Evolutionary conservation across 139 green algal species (phyloP), one percentile per base, ranked within the genome.

Genomic region (Nannochloris sp.): DNA sequence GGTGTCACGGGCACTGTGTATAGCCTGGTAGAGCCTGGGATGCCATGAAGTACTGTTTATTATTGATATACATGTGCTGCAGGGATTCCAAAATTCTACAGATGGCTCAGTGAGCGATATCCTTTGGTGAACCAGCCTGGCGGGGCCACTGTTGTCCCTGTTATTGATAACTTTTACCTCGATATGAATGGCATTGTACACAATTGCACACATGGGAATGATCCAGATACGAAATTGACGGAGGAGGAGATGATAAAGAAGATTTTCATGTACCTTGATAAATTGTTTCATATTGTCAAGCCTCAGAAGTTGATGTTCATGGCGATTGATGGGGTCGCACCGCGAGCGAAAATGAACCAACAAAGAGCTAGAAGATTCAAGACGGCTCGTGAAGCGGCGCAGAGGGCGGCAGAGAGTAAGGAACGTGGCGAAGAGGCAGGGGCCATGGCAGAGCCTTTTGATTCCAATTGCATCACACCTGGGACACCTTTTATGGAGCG

Each of bases 131-230:
- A 95, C 63, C 88, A 95, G 75, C 74, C 79, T 24, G 76, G 88
- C 12, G 81, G 69, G 4, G 66, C 81, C 34, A 85, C 79, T 1
- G 81, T 85, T 19, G 66, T 80, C 4, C 84, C 81, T 18, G 56
- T 85, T 11, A 85, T 93, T 5, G 90, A 97, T 76, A 95, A 95
- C 67, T 48, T 97, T 25, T 97, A 94, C 67, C 67, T 97, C 27
- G 88, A 97, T 78, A 94, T 96, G 90, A 96, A 96, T 58, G 87
- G 88, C 24, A 93, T 97, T 72, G 92, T 97, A 37, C 91, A 97
- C 71, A 95, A 95, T 70, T 95, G 88, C 75, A 95, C 89, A 5
- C 90, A 97, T 61, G 89, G 84, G 19, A 94, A 95, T 49, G 80
- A 89, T 34, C 73, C 73, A 3, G 85, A 76, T 23, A 72, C 82